Conservation (phyloP, 768 basidiomycete genomes). For the Termitomyces sp. region DNA sequence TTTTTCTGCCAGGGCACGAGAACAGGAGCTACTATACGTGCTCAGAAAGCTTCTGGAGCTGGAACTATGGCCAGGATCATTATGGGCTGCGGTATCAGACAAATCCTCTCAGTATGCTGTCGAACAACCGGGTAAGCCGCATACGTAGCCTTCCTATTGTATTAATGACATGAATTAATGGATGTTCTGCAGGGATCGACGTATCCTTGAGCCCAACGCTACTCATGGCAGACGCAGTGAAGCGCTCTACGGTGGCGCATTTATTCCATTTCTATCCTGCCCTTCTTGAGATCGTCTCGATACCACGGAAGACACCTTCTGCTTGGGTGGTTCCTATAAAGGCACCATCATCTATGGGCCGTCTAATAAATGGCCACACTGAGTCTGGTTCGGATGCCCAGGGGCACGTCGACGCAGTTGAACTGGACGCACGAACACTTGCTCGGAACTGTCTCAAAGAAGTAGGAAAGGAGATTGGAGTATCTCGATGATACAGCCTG, state of each 20-base stretch:
- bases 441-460: constrained; percentile 63
- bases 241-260: constrained; percentile 74
- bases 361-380: constrained; percentile 3
- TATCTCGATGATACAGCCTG: constrained; percentile 6
- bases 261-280: constrained; percentile 84
- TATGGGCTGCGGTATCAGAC: constrained; percentile 74
- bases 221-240: constrained; percentile 65
- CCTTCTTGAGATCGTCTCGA: constrained; percentile 73
- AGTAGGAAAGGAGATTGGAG: constrained; percentile 72
- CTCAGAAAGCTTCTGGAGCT: constrained; percentile 70
- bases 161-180: not conserved
- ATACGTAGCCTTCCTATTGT: not conserved
- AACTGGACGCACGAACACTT: constrained; percentile 61
- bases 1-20: constrained; percentile 51
- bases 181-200: constrained; percentile 31
- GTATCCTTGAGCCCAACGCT: constrained; percentile 39
- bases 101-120: constrained; percentile 48
- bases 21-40: constrained; percentile 87
- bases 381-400: constrained; percentile 1
- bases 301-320: constrained; percentile 60
- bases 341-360: constrained; percentile 3
- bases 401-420: constrained; percentile 25
- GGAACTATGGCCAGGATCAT: constrained; percentile 66
- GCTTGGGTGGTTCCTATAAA: constrained; percentile 46
- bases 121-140: constrained; percentile 51